Evolutionary conservation across 805 yeast genomes (phyloP).

Genomic region (Ogataea henricii): DNA sequence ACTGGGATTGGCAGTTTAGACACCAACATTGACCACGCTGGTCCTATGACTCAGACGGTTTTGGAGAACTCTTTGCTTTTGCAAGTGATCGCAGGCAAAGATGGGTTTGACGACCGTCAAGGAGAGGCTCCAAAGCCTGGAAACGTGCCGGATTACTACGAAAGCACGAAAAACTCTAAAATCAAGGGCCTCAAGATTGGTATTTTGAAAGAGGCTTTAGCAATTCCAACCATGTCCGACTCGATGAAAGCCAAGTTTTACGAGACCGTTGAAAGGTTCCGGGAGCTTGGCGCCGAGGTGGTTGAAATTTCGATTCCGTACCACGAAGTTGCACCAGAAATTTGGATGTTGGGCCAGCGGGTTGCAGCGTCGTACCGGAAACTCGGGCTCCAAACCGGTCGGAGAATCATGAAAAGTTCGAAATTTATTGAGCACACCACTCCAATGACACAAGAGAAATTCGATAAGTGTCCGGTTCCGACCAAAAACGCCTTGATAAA

Average conservation of each 20-base stretch:
- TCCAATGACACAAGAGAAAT: conserved; percentile 23
- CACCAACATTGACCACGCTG: conserved; percentile 39
- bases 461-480: conserved; percentile 22
- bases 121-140: conserved; percentile 17
- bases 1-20: conserved; percentile 41
- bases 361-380: conserved; percentile 25
- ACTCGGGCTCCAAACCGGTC: conserved; percentile 24
- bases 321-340: conserved; percentile 39
- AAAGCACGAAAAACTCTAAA: conserved; percentile 17
- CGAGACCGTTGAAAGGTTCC: conserved; percentile 33
- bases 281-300: conserved; percentile 36
- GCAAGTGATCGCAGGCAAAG: conserved; percentile 39
- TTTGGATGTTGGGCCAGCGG: conserved; percentile 39
- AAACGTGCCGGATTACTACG: conserved; percentile 27
- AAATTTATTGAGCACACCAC: conserved; percentile 21
- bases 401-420: conserved; percentile 24
- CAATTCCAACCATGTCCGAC: conserved; percentile 35
- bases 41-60: conserved; percentile 42
- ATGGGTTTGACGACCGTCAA: conserved; percentile 37
- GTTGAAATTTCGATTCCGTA: conserved; percentile 39
- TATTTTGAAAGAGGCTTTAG: conserved; percentile 37
- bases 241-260: conserved; percentile 31
- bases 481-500: conserved; percentile 31
- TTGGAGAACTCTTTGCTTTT: conserved; percentile 35
- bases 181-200: conserved; percentile 37